These are phyloP conservation scores for Morella rubra DNA, from an alignment of 306 rosid genomes.

Conservation along the genomic window DNA sequence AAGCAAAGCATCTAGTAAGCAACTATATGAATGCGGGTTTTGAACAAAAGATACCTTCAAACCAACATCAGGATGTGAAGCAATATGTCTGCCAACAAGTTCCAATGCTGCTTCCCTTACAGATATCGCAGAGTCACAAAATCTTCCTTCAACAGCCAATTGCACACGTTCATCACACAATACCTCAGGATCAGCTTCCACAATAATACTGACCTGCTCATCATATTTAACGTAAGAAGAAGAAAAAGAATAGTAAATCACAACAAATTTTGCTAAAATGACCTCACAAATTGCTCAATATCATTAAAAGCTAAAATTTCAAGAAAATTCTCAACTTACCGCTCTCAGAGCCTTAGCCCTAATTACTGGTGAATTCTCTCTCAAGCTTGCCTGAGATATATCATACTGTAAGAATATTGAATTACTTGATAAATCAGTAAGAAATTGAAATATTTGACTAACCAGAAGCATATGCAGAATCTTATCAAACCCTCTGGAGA, in stretches of 20 bases:
- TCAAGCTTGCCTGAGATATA: slow-evolving; percentile 66
- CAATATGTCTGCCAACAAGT: slow-evolving; percentile 98
- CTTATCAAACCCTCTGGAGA: slow-evolving; percentile 93
- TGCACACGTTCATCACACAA: slow-evolving; percentile 85
- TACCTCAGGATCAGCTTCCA: slow-evolving; percentile 99
- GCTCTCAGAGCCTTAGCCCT: slow-evolving; percentile 97
- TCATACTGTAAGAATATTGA: slow-evolving; percentile 19
- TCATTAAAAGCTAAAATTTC: slow-evolving; percentile 20
- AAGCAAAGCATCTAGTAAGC: slow-evolving; percentile 12
- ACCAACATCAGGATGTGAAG: slow-evolving; percentile 99
- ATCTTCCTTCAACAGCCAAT: slow-evolving; percentile 90
- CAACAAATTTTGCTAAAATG: slow-evolving; percentile 4
- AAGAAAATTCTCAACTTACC: slow-evolving; percentile 44
- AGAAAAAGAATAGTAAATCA: background rate
- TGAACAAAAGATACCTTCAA: slow-evolving; percentile 64
- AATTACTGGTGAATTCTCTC: slow-evolving; percentile 89
- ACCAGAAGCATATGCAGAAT: slow-evolving; percentile 90
- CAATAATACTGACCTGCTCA: slow-evolving; percentile 93
- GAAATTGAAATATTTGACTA: slow-evolving; percentile 40
- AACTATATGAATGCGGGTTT: slow-evolving; percentile 20
- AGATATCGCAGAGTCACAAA: slow-evolving; percentile 92
- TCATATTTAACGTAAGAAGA: slow-evolving; percentile 24
- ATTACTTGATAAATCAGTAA: slow-evolving; percentile 23
- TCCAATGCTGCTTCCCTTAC: slow-evolving; percentile 99
- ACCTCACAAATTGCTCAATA: slow-evolving; percentile 21